Percentiles rank a stretch among this genome's conserved stretches.
Evolutionary conservation across 164 flowering plant species (phyloP).

Genomic region (Hamamelis virginiana): DNA sequence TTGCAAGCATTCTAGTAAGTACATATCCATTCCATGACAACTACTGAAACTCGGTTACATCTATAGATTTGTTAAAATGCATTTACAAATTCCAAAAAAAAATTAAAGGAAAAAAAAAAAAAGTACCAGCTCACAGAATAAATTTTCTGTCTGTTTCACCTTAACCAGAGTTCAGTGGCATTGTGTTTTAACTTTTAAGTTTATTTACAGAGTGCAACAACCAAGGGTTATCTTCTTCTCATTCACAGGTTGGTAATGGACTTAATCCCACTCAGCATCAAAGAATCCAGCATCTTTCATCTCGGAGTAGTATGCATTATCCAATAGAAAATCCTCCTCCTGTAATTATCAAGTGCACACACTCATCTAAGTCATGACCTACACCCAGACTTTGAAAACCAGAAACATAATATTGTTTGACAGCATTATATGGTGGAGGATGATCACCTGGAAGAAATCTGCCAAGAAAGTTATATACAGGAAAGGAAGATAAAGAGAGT

Average conservation of each 20-base stretch:
- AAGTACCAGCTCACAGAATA: too few relatives aligned
- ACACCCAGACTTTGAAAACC: not conserved
- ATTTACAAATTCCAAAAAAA: too few relatives aligned
- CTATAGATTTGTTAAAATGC: too few relatives aligned
- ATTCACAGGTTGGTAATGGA: not conserved
- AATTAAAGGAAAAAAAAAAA: too few relatives aligned
- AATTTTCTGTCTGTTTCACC: not conserved
- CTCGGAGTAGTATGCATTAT: slow-evolving; percentile 82
- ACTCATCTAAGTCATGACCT: not conserved
- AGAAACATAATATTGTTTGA: not conserved
- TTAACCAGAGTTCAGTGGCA: not conserved
- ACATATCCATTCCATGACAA: too few relatives aligned
- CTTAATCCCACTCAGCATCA: slow-evolving; percentile 77
- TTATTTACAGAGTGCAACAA: not conserved
- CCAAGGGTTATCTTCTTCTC: not conserved
- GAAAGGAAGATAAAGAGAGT: slow-evolving; percentile 68
- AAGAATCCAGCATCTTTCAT: slow-evolving; percentile 94
- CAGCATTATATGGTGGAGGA: not conserved
- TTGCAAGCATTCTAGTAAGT: too few relatives aligned
- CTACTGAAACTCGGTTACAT: too few relatives aligned
- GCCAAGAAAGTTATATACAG: slow-evolving; percentile 64
- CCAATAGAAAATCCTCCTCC: slow-evolving; percentile 83
- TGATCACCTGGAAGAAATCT: slow-evolving; percentile 76
- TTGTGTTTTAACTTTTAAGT: not conserved
- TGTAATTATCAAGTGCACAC: slow-evolving; percentile 22